Conservation (phyloP, 2,329 filamentous ascomycete genomes). For the Talaromyces sp. region DNA sequence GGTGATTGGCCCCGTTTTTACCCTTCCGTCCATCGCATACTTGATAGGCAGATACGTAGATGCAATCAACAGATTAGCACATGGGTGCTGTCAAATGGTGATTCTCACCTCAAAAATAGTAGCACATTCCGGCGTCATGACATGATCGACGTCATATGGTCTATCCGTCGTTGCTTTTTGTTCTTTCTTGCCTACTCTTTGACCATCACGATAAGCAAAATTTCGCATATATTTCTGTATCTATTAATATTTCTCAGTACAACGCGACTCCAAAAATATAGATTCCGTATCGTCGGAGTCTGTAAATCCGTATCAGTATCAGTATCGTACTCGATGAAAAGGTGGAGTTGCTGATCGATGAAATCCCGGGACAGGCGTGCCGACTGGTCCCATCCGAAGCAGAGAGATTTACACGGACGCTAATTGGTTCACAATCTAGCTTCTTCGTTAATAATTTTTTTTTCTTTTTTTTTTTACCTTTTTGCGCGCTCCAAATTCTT, state of each 20-base stretch:
- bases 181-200: not conserved
- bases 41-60: not conserved
- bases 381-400: constrained; percentile 11
- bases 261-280: not conserved
- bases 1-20: constrained; percentile 5
- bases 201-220: too few relatives aligned
- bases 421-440: not conserved
- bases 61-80: not conserved
- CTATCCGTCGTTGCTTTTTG: not conserved
- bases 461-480: not conserved
- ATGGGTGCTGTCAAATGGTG: not conserved
- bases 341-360: constrained; percentile 12
- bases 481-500: not conserved
- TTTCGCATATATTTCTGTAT: too few relatives aligned
- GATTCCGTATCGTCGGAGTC: not conserved
- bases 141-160: not conserved
- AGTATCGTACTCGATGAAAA: constrained; percentile 1
- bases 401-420: not conserved
- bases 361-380: constrained; percentile 17
- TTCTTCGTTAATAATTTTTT: not conserved
- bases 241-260: not conserved
- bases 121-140: not conserved
- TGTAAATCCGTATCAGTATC: not conserved
- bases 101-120: not conserved
- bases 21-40: constrained; percentile 1